Evolutionary conservation across 805 yeast species (phyloP).

Genomic region (Nakazawaea wyomingensis): DNA sequence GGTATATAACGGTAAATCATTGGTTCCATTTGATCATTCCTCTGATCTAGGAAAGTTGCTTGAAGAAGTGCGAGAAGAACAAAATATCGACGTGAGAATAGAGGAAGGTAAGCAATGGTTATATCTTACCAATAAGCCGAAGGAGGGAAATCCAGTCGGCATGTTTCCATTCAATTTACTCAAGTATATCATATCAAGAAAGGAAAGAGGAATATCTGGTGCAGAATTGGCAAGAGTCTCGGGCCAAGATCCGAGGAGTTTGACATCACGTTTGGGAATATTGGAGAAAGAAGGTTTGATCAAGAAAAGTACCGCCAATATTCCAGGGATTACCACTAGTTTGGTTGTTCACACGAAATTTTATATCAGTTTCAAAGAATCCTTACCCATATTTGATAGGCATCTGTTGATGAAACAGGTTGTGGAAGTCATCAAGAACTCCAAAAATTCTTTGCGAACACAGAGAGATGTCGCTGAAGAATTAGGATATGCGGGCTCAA

Average conservation of each 20-base stretch:
- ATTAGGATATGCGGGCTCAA: constrained; percentile 39
- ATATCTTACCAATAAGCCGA: constrained; percentile 50
- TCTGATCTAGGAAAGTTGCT: constrained; percentile 7
- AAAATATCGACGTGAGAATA: constrained; percentile 29
- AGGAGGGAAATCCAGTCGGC: constrained; percentile 49
- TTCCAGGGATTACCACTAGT: constrained; percentile 48
- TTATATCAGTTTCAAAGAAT: constrained; percentile 8
- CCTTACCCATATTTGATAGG: constrained; percentile 16
- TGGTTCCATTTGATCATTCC: constrained; percentile 7
- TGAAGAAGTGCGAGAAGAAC: constrained; percentile 12
- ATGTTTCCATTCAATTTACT: constrained; percentile 49
- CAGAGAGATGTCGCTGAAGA: constrained; percentile 58
- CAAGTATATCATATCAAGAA: constrained; percentile 54
- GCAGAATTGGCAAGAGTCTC: constrained; percentile 50
- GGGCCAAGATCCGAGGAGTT: constrained; percentile 67
- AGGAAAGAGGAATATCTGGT: constrained; percentile 54
- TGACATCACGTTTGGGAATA: constrained; percentile 56
- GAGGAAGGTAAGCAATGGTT: constrained; percentile 53
- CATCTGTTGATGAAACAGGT: constrained; percentile 24
- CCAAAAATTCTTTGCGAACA: constrained; percentile 58
- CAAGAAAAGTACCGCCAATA: constrained; percentile 29
- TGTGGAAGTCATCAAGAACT: constrained; percentile 45
- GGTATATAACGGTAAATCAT: constrained; percentile 11
- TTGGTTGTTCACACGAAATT: constrained; percentile 48
- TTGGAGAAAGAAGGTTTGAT: constrained; percentile 47